Evolutionary conservation across 2,329 filamentous ascomycete species (phyloP).

Genomic region (Stemphylium lycopersici): DNA sequence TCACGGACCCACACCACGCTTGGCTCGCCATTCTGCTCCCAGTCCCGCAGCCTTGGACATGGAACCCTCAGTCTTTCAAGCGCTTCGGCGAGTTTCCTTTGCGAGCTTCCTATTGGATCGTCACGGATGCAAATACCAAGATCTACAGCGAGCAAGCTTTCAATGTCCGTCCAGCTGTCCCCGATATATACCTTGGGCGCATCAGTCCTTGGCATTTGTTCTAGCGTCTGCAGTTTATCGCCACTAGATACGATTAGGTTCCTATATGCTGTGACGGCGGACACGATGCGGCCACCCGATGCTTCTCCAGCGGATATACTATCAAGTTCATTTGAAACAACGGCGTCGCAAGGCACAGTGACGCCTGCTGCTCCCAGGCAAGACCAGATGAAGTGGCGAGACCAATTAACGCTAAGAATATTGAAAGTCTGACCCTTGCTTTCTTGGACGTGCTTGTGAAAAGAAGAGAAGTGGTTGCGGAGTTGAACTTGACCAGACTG

Average conservation of each 20-base stretch:
- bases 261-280: constrained; percentile 2
- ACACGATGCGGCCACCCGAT: constrained; percentile 27
- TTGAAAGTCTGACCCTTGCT: constrained; percentile 22
- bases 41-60: constrained; percentile 29
- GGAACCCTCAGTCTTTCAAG: constrained; percentile 40
- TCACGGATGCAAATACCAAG: constrained; percentile 56
- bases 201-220: constrained; percentile 10
- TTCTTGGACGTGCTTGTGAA: constrained; percentile 35
- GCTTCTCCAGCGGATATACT: constrained; percentile 14
- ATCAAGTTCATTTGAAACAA: constrained; percentile 34
- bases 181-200: constrained; percentile 52
- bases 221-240: constrained; percentile 49
- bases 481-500: constrained; percentile 41
- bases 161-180: constrained; percentile 57
- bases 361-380: constrained; percentile 25
- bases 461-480: constrained; percentile 44
- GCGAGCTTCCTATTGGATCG: constrained; percentile 41
- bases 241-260: constrained; percentile 44
- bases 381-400: constrained; percentile 49
- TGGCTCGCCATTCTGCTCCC: constrained; percentile 13
- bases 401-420: constrained; percentile 58
- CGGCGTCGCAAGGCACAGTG: not conserved
- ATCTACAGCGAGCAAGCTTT: constrained; percentile 53
- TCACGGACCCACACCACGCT: constrained; percentile 36
- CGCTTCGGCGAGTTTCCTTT: constrained; percentile 43